Evolutionary conservation across 169 alveolate species (phyloP), one percentile per base, ranked within the genome.

Genomic region (Cryptosporidium canis): DNA sequence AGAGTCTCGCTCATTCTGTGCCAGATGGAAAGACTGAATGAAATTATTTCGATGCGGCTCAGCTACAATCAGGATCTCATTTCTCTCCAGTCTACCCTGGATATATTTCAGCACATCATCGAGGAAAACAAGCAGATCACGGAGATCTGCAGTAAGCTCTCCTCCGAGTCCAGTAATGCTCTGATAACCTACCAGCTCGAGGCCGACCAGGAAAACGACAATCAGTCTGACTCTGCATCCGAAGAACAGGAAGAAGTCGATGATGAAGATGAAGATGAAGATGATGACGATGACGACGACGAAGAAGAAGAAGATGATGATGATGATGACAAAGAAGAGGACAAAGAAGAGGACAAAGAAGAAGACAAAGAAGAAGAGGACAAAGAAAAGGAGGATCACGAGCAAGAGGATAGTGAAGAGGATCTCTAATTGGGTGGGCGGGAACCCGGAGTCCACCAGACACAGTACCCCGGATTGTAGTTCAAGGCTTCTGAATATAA

Each of bases 21-120:
- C 27, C 72, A 77, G 24, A 77, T 77, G 87, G 72, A 61, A 27
- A 77, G 72, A 39, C 37, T 77, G n/a, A 55, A 77, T 58, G 87
- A 77, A 35, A 77, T 77, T 18, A 77, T 58, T 58, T 55, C 58
- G 2, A 41, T 61, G 64, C 33, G 87, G 51, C 31, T 77, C n/a
- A 77, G 87, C 24, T 77, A 61, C 12, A 77, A 77, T 48, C 29
- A 77, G 16, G 87, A 77, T 61, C 31, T 77, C 33, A 61, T 77
- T 18, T 33, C 27, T 61, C 77, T 77, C 18, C 87, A 77, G 61
- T 56, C 87, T 14, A 77, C 45, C 14, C 58, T 77, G 37, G 87
- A 77, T 18, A 55, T 77, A 35, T 77, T 56, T 45, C 55, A 58
- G 12, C 56, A 63, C 21, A 41, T 77, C 16, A 56, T 61, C 41